Base-by-base conservation (phyloP, 768 basidiomycete genomes). In the Leccinum rimulosum region DNA sequence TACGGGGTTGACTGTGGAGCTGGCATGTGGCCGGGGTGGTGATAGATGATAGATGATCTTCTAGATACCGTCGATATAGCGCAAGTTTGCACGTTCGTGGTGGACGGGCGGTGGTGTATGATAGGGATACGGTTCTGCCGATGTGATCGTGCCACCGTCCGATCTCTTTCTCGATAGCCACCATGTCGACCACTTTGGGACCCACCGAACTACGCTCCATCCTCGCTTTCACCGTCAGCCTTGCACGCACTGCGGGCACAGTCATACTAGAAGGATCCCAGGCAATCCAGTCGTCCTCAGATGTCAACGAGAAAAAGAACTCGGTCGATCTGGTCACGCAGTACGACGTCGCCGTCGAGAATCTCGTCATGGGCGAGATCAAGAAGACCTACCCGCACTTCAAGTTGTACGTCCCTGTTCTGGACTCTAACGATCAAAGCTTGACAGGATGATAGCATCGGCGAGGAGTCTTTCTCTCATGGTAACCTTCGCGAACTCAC, bases 271-370 rank as follows among this genome's bases (percentile, higher is more conserved):
- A 88, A 68, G 91, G 91, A 58, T 91, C 85, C 22, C 81, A 82
- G 61, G 93, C 81, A 56, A 94, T 92, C 69, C 85, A 82, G 68
- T 77, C 74, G 12, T 77, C 82, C 17, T 77, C 81, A 0, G 77
- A 81, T 65, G 78, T 90, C 36, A 83, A 82, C 61, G 88, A 91
- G 78, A 98, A 97, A 83, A 93, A 92, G 76, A 97, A 95, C 69
- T 84, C 93, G 3, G 93, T 95, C 22, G 95, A 97, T 75, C 79
- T 98, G 35, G 95, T 98, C 27, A 98, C 95, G 0, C 90, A 95
- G 75, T 97, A 92, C 67, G 95, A 98, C 73, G 88, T 95, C 38
- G 84, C 81, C 49, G 95, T 97, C 11, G 95, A 97, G 73, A 86
- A 91, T 60, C 77, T 94, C 50, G 91, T 97, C 53, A 87, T 85